Conservation (phyloP, 148 eudicot species). For the Rhododendron vialii region DNA sequence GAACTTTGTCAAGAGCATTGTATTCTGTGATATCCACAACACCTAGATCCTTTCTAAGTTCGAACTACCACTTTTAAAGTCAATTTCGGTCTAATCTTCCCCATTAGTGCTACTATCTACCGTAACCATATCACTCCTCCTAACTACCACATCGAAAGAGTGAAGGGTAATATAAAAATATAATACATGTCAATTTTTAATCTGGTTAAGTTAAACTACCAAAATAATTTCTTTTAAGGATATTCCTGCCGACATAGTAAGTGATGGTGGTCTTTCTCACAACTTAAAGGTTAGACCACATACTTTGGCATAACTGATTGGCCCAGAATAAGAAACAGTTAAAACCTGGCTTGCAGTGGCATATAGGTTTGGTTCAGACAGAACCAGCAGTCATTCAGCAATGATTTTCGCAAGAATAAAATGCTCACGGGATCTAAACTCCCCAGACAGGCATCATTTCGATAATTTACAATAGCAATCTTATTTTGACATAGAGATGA, state of each 20-base stretch:
- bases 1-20: background rate
- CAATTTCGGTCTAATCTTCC: background rate
- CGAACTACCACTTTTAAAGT: background rate
- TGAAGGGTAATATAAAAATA: background rate
- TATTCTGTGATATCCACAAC: background rate
- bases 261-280: background rate
- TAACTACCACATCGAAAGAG: background rate
- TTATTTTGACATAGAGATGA: background rate
- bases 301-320: background rate
- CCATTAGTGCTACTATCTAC: background rate
- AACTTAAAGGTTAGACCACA: background rate
- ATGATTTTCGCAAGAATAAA: background rate
- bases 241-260: background rate
- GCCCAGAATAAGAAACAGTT: background rate
- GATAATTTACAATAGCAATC: background rate
- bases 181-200: background rate
- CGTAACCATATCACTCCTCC: background rate
- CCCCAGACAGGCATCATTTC: background rate
- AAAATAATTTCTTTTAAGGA: background rate
- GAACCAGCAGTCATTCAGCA: background rate
- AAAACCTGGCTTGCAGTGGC: background rate
- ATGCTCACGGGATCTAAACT: background rate
- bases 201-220: background rate
- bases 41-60: background rate
- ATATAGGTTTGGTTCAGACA: background rate